Evolutionary conservation across 2,329 filamentous ascomycete genomes (phyloP).

Genomic region (Ophiostoma ulmi): DNA sequence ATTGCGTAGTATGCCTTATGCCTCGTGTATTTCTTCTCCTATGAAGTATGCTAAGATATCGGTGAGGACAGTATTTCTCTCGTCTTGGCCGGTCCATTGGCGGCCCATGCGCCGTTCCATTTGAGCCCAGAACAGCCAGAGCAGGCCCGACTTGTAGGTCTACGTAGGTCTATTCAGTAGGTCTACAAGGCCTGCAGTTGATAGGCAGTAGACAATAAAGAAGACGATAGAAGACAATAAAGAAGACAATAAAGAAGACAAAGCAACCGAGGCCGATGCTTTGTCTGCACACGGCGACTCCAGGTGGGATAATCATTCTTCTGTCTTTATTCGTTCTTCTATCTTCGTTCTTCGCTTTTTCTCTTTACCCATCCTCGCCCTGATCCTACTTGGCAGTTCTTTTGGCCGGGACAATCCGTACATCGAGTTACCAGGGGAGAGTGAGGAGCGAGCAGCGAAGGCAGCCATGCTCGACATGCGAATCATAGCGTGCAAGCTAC

Average conservation of each 20-base stretch:
- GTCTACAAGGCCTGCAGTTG: background rate
- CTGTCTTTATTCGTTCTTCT: too few species aligned
- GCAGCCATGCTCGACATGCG: background rate
- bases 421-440: too few species aligned
- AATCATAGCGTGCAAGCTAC: background rate
- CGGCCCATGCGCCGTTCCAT: background rate
- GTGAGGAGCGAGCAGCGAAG: background rate
- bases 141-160: background rate
- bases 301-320: background rate
- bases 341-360: background rate
- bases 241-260: background rate
- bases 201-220: too few species aligned
- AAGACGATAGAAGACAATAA: too few species aligned
- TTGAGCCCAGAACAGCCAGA: background rate
- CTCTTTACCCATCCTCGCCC: background rate
- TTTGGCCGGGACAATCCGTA: too few species aligned
- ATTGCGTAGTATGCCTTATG: background rate
- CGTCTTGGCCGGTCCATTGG: slow-evolving; percentile 6
- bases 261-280: background rate
- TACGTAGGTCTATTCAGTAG: background rate
- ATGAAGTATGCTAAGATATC: background rate
- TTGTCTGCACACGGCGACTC: background rate
- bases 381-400: too few species aligned
- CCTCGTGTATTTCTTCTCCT: too few species aligned
- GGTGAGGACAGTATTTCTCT: background rate